phyloP scores from a whole-genome alignment of 352 stramenopile genomes.

The Plasmopara muralis region DNA sequence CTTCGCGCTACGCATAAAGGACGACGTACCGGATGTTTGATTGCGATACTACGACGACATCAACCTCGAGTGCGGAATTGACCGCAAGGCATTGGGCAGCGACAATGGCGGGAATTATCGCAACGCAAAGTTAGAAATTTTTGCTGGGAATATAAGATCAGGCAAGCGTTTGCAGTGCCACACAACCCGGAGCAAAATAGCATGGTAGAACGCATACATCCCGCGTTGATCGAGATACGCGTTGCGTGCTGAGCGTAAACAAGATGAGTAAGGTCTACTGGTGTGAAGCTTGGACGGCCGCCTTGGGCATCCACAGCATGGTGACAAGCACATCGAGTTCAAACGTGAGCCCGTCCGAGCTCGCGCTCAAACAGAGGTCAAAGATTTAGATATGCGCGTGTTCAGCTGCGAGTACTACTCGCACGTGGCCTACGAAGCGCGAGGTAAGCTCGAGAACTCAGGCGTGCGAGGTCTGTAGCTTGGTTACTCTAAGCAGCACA shows the following conservation, averaged over 20 bases:
- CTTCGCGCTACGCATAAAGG: background rate
- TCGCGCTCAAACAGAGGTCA: too few relatives aligned
- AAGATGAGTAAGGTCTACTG: background rate
- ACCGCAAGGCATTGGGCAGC: background rate
- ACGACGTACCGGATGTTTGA: background rate
- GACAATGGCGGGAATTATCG: background rate
- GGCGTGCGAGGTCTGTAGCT: too few relatives aligned
- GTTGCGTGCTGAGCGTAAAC: background rate
- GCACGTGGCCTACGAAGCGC: too few relatives aligned
- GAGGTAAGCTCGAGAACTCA: too few relatives aligned
- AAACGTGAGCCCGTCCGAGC: too few relatives aligned
- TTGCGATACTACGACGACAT: background rate
- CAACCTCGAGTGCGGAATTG: background rate
- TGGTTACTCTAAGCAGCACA: too few relatives aligned
- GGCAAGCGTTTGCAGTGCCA: background rate
- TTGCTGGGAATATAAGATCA: too few relatives aligned
- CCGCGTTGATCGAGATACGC: background rate
- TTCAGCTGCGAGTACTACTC: too few relatives aligned
- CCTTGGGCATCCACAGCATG: too few relatives aligned
- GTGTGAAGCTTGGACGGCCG: background rate
- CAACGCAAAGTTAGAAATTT: background rate
- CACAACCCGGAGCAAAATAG: background rate
- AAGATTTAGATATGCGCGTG: too few relatives aligned
- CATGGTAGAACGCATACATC: background rate
- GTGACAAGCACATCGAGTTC: too few relatives aligned